phyloP scores from a whole-genome alignment of 73 alveolate species.

The Stentor roeselii region DNA sequence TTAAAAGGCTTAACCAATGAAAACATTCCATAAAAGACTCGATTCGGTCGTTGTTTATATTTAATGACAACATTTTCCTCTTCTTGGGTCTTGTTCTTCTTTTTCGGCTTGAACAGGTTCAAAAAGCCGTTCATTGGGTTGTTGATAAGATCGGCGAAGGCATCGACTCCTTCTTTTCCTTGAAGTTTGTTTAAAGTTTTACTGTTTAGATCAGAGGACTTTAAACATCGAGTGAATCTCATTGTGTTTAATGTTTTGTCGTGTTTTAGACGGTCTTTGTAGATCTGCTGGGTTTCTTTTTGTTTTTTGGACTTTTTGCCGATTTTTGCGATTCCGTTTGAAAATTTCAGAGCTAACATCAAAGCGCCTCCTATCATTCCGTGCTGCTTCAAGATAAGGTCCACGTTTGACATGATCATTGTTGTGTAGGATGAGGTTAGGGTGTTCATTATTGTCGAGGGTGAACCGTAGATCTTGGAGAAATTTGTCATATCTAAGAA shows the following conservation, averaged over 20 bases:
- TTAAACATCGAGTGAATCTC: no score
- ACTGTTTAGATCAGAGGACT: no score
- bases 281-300: not conserved
- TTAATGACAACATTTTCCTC: not conserved
- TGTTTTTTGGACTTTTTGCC: not conserved
- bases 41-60: not conserved
- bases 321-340: not conserved
- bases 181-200: no score
- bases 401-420: not conserved
- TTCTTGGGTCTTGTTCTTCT: not conserved
- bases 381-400: not conserved
- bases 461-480: not conserved
- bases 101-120: not conserved
- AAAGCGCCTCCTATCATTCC: not conserved
- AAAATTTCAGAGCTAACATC: no score
- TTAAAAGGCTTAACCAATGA: not conserved
- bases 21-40: not conserved
- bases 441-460: no score
- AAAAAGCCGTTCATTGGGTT: not conserved
- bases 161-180: not conserved
- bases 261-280: no score
- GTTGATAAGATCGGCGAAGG: not conserved
- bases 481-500: not conserved
- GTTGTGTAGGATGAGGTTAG: not conserved
- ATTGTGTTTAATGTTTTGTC: no score